phyloP scores from a whole-genome alignment of 768 basidiomycete species.

The Brasilioporus rufonigricans region DNA sequence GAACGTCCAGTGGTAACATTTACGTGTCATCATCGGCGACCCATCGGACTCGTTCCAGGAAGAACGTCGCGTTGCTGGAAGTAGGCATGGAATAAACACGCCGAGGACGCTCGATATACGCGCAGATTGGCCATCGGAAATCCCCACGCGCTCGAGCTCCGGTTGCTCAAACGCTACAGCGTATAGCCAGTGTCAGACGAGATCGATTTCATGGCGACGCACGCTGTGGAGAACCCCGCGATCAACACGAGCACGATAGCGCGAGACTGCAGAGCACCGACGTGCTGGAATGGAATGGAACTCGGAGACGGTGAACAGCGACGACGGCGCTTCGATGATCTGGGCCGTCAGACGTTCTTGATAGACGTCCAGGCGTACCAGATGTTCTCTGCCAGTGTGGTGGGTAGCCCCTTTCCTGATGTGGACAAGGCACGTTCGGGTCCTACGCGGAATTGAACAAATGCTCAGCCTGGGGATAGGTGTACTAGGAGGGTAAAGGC shows the following conservation, averaged over 20 bases:
- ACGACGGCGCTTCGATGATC: constrained; percentile 31
- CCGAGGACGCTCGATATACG: no score
- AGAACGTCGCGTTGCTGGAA: constrained; percentile 8
- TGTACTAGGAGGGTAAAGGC: neutral
- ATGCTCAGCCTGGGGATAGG: neutral
- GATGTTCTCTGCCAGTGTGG: no score
- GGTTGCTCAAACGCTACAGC: no score
- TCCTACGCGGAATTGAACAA: neutral
- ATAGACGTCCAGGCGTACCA: neutral
- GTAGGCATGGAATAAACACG: constrained; percentile 3
- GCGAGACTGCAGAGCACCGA: neutral
- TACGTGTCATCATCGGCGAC: constrained; percentile 27
- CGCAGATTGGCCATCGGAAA: no score
- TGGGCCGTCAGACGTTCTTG: constrained; percentile 33
- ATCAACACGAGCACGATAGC: neutral
- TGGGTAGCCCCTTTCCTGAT: no score
- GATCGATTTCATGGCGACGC: constrained; percentile 38
- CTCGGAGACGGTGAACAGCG: constrained; percentile 32
- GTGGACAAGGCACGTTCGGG: neutral
- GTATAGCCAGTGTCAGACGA: no score
- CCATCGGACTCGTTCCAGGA: constrained; percentile 24
- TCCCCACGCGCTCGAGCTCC: no score
- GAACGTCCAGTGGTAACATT: neutral
- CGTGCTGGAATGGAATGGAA: constrained; percentile 45
- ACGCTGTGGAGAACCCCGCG: constrained; percentile 26